Evolutionary conservation across 2,329 filamentous ascomycete genomes (phyloP), one percentile per base, ranked within the genome.

Genomic region (Dothideomycetidae sp.): DNA sequence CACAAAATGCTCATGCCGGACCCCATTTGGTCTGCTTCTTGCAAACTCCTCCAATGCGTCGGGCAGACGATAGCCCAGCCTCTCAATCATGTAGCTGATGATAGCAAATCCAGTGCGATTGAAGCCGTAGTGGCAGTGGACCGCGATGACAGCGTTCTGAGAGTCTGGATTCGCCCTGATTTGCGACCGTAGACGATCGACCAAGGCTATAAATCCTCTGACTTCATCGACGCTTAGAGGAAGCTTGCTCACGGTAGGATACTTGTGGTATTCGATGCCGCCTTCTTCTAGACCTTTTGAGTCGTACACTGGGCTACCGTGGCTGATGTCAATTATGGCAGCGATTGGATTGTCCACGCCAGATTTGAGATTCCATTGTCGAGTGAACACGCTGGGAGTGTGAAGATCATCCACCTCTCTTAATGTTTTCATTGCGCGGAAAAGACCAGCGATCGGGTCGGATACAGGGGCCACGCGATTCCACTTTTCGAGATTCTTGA

Each of bases 91-190:
- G 53, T 94, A 96, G 51, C 78, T 84, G 19, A 83, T 79, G 35
- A 96, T 74, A 53, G 94, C 81, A 55, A 88, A 93, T 0, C 88
- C 88, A 0, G 88, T 94, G 14, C 86, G 73, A 55, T 96, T 94
- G 62, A 92, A 94, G 0, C 88, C 88, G 49, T 94, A 94, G 52
- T 96, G 88, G 51, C 88, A 96, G 55, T 96, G 88, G 0, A 93
- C 83, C 2, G 79, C 86, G 36, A 93, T 71, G 1, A 62, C 50
- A 4, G 59, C 54, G n/a, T 26, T 7, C n/a, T 26, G 7, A 39
- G 54, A 56, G n/a, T 43, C 33, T 3, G 34, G 11, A 56, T 60
- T 29, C 57, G 58, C 44, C 61, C 63, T 42, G 40, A 49, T 31
- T 39, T 44, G 32, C 4, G 37, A 42, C 1, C 57, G 48, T 2